These are phyloP conservation scores for Passalora sequoiae DNA, from an alignment of 2,329 filamentous ascomycete species.

Conservation along the genomic window DNA sequence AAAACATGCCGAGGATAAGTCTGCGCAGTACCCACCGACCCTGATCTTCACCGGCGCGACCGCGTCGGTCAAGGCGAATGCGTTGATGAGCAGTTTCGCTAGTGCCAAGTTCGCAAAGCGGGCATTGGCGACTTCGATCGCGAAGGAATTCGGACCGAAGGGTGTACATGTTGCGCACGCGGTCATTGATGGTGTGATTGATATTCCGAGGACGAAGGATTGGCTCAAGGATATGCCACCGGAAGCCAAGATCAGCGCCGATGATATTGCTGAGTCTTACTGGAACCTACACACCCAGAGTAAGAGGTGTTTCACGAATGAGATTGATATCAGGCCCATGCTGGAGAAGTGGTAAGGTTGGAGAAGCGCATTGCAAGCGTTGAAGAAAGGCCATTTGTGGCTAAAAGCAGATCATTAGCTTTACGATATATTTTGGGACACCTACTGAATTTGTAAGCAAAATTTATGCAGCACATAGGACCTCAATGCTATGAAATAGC, in stretches of 20 bases:
- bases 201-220: conserved; percentile 66
- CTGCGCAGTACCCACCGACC: conserved; percentile 62
- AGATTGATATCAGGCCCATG: conserved; percentile 73
- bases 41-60: conserved; percentile 85
- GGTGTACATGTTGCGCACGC: conserved; percentile 80
- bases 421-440: too few relatives aligned
- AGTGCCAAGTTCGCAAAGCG: conserved; percentile 75
- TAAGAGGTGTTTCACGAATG: conserved; percentile 71
- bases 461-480: too few relatives aligned
- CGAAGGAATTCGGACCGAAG: conserved; percentile 76
- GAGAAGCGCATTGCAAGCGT: too few relatives aligned
- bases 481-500: too few relatives aligned
- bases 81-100: conserved; percentile 66
- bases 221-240: conserved; percentile 51
- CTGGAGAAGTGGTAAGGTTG: conserved; percentile 76
- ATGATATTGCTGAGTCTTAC: conserved; percentile 83
- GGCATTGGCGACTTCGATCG: conserved; percentile 67
- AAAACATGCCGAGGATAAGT: conserved; percentile 43
- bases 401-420: too few relatives aligned
- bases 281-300: conserved; percentile 81
- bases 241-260: conserved; percentile 66
- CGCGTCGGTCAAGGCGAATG: conserved; percentile 67
- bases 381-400: too few relatives aligned
- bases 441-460: too few relatives aligned
- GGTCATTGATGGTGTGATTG: conserved; percentile 73